Percentiles rank a stretch among this genome's conserved stretches.
Conservation (phyloP, 1,284 basidiomycete species). For the Ustanciosporium gigantosporum region DNA sequence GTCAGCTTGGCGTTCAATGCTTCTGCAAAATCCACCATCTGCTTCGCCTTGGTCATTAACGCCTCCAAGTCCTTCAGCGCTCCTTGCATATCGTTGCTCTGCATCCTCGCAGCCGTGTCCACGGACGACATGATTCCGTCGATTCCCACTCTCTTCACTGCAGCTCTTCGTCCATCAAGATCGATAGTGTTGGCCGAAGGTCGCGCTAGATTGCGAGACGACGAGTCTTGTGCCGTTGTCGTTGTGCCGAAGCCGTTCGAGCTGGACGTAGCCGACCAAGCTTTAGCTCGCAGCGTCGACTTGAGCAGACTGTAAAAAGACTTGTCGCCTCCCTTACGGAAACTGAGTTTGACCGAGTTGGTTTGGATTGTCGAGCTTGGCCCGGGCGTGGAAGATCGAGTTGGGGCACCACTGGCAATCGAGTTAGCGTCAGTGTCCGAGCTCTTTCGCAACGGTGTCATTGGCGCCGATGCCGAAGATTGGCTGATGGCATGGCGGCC, state of each 20-base stretch:
- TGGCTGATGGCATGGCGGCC: slow-evolving; percentile 39
- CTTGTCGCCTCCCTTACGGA: slow-evolving; percentile 87
- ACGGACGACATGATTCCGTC: slow-evolving; percentile 28
- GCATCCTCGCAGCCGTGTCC: slow-evolving; percentile 65
- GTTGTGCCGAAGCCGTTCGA: neutral
- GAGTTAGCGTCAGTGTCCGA: slow-evolving; percentile 23
- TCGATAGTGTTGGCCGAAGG: slow-evolving; percentile 21
- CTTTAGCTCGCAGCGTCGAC: slow-evolving; percentile 73
- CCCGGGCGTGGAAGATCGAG: slow-evolving; percentile 65
- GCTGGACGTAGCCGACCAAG: slow-evolving; percentile 67
- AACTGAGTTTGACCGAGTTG: slow-evolving; percentile 68
- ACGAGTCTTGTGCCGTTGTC: neutral
- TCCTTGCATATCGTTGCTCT: slow-evolving; percentile 72
- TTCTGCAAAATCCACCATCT: slow-evolving; percentile 85
- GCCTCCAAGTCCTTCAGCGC: slow-evolving; percentile 88
- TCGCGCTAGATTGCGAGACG: neutral
- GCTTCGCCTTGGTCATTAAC: slow-evolving; percentile 85
- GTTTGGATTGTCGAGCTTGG: slow-evolving; percentile 68
- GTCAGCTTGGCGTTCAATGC: slow-evolving; percentile 83
- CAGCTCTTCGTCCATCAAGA: slow-evolving; percentile 38
- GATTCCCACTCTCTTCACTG: slow-evolving; percentile 37
- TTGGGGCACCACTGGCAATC: slow-evolving; percentile 17
- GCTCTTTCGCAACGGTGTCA: slow-evolving; percentile 22
- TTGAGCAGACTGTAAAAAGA: slow-evolving; percentile 80
- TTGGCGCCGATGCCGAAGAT: slow-evolving; percentile 11